These are phyloP conservation scores for Penicillium brasilianum DNA, from an alignment of 2,329 filamentous ascomycete genomes.

Conservation along the genomic window DNA sequence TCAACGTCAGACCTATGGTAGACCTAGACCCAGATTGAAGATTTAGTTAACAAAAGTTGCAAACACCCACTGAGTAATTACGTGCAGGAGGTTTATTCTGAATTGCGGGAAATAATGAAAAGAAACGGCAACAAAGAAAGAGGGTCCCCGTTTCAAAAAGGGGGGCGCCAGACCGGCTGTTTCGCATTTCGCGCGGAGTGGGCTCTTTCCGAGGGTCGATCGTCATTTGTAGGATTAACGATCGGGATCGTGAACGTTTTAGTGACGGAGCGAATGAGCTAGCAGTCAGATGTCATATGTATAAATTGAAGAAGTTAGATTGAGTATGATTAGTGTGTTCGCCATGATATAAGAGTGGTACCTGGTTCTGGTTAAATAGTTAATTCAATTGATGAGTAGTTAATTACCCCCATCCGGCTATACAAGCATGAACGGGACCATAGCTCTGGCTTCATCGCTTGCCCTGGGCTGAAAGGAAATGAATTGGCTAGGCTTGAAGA, in stretches of 20 bases:
- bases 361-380: too few species aligned
- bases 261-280: neutral
- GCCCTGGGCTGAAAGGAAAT: too few species aligned
- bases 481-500: neutral
- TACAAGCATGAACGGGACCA: neutral
- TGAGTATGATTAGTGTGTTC: neutral
- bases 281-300: neutral
- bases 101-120: neutral
- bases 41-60: neutral
- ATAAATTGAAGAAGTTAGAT: neutral
- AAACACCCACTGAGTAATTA: neutral
- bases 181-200: constrained; percentile 31
- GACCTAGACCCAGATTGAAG: neutral
- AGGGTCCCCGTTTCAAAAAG: constrained; percentile 18
- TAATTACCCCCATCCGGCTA: too few species aligned
- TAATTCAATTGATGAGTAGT: neutral
- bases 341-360: neutral
- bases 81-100: constrained; percentile 1
- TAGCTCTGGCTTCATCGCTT: too few species aligned
- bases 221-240: constrained; percentile 23
- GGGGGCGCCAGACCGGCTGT: constrained; percentile 24
- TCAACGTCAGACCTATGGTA: neutral
- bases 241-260: constrained; percentile 2
- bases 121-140: neutral
- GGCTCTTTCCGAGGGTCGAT: constrained; percentile 29